A percentile compares a stretch with the other conserved stretches of the same genome.
Conservation (phyloP, 2,329 filamentous ascomycete genomes). For the Thelonectria discophora region DNA sequence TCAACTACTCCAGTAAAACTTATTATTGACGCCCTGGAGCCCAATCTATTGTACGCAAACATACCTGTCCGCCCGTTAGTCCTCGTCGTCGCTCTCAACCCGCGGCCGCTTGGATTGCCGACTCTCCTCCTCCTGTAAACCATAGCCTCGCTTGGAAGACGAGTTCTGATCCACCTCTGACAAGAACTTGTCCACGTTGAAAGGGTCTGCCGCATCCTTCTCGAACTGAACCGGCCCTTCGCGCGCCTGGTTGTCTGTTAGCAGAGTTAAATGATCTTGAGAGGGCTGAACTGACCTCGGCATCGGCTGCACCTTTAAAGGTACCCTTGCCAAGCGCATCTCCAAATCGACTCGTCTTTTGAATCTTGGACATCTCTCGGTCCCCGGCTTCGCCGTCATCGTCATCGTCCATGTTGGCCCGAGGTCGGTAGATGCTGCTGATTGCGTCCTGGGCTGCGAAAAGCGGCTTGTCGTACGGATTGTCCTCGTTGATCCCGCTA, state of each 20-base stretch:
- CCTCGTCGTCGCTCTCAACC: constrained; percentile 74
- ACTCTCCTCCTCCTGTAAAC: constrained; percentile 72
- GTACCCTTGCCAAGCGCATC: constrained; percentile 90
- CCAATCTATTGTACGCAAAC: constrained; percentile 35
- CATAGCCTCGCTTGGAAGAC: constrained; percentile 78
- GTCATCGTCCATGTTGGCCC: constrained; percentile 77
- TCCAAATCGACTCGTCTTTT: constrained; percentile 82
- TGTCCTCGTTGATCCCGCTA: constrained; percentile 95
- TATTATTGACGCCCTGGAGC: constrained; percentile 35
- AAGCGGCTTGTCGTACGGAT: constrained; percentile 94
- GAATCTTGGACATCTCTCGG: constrained; percentile 85
- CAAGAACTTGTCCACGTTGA: constrained; percentile 94
- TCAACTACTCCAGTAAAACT: constrained; percentile 11
- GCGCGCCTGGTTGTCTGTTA: constrained; percentile 64
- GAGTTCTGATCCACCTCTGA: constrained; percentile 75
- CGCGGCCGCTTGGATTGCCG: constrained; percentile 76
- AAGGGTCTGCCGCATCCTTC: constrained; percentile 85
- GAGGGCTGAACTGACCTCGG: constrained; percentile 67
- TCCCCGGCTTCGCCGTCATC: constrained; percentile 83
- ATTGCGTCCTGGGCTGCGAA: constrained; percentile 97
- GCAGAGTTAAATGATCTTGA: constrained; percentile 24
- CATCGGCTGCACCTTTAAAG: constrained; percentile 86
- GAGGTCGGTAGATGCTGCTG: constrained; percentile 90
- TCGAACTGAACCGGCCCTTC: constrained; percentile 97
- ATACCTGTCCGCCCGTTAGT: constrained; percentile 31